Base-by-base conservation (phyloP, 2,329 filamentous ascomycete species). In the Calonectria ilicicola region DNA sequence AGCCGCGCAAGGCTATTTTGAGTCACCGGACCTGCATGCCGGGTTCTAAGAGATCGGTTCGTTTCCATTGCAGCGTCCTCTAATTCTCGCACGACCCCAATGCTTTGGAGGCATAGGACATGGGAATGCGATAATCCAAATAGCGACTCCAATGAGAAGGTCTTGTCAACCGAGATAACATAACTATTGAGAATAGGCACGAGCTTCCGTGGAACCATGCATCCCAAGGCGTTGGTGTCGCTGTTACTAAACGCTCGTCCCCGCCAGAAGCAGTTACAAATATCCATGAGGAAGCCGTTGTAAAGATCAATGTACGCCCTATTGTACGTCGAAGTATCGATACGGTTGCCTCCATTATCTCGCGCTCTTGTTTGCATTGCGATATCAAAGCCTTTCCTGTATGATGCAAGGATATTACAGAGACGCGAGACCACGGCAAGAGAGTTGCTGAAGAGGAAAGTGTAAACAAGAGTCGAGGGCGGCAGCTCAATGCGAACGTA, bases 251-350 rank as follows among this genome's bases (percentile, higher is more conserved):
- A 93, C 1, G 93, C 95, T 15, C 92, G 90, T 26, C 91, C 90
- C 10, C 94, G 90, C 95, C 95, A 97, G 58, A 97, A 82, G 64
- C 94, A 91, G 81, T 97, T 97, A 86, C 94, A 96, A 38, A 95
- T 89, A 80, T 98, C 95, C 91, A 97, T 96, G 38, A 97, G 89
- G 81, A 93, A 95, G 26, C 93, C 93, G 81, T 98, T 98, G 85
- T 97, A 96, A 27, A 89, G 85, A 75, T 91, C 90, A 47, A 95
- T 90, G 69, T 93, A 90, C 38, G 87, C 84, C 49, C 89, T 87
- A 32, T 91, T 87, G 73, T 92, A 93, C 14, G 85, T 82, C 21
- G 82, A 81, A 7, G 82, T 80, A 72, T 84, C 80, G 51, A 85
- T 78, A 10, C 75, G 78, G 21, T 78, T 69, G 29, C 75, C 78